A percentile compares a stretch with the other conserved stretches of the same genome.
Evolutionary conservation across 2,329 filamentous ascomycete species (phyloP).

Genomic region (Xylaria sp.): DNA sequence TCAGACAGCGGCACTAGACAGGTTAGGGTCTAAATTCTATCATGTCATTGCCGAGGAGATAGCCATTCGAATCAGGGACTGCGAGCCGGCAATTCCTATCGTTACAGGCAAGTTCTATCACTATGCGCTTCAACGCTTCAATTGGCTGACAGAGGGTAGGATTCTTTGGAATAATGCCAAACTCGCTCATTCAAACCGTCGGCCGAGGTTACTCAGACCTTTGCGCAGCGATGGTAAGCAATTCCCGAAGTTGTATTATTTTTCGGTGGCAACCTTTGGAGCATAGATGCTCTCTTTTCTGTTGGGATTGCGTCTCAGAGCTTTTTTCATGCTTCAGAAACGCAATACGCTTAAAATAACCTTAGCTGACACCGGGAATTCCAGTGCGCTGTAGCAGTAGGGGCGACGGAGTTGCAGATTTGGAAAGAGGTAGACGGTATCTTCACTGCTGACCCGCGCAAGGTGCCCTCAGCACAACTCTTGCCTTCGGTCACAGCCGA

Average conservation of each 20-base stretch:
- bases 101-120: constrained; percentile 41
- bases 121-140: not conserved
- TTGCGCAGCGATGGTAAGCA: constrained; percentile 66
- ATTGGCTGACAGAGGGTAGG: constrained; percentile 57
- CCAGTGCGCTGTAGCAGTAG: constrained; percentile 68
- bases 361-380: not conserved
- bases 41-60: constrained; percentile 44
- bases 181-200: constrained; percentile 71
- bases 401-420: constrained; percentile 73
- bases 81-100: constrained; percentile 43
- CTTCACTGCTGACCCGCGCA: constrained; percentile 79
- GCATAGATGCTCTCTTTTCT: not conserved
- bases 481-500: constrained; percentile 76
- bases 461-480: constrained; percentile 80
- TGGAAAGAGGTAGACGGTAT: constrained; percentile 82
- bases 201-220: constrained; percentile 78
- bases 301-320: not conserved
- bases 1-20: constrained; percentile 42
- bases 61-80: constrained; percentile 41
- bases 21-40: constrained; percentile 44
- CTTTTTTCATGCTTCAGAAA: not conserved
- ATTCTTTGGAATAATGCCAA: constrained; percentile 75
- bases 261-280: too few relatives aligned
- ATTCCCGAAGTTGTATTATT: not conserved
- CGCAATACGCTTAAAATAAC: not conserved